A percentile compares a stretch with the other conserved stretches of the same genome.
Conservation (phyloP, 2,329 filamentous ascomycete genomes). For the Ceratocystis variospora region DNA sequence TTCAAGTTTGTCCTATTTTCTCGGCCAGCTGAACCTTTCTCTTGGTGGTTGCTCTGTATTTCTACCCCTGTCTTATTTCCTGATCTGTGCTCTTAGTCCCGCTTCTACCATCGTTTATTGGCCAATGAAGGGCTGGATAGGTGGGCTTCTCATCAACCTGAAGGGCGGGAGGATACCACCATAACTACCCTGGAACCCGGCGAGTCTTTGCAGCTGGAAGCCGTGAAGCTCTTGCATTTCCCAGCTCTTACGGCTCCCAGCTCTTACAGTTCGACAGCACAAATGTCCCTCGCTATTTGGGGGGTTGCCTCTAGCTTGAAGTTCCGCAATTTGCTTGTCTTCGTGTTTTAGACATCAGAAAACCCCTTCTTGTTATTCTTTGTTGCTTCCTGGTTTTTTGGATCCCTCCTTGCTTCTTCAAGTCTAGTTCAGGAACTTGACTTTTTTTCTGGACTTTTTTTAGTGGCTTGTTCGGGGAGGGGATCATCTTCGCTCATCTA, state of each 20-base stretch:
- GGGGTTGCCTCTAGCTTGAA: background rate
- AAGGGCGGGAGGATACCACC: background rate
- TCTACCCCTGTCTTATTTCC: background rate
- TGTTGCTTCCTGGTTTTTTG: background rate
- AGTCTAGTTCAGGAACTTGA: slow-evolving; percentile 4
- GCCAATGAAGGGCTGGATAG: background rate
- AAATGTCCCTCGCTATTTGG: background rate
- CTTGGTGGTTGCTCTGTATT: background rate
- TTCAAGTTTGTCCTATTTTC: background rate
- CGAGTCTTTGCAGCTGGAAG: too few species aligned
- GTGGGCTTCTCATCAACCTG: background rate
- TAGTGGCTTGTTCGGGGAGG: slow-evolving; percentile 3
- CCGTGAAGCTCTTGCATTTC: too few species aligned
- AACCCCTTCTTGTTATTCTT: background rate
- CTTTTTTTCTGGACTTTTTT: background rate
- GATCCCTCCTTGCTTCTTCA: slow-evolving; percentile 2
- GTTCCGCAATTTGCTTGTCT: background rate
- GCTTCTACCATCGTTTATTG: background rate
- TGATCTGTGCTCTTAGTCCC: slow-evolving; percentile 1
- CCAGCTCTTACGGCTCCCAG: too few species aligned
- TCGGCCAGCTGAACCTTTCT: background rate
- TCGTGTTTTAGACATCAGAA: background rate
- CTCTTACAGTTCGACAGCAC: too few species aligned
- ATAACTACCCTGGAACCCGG: too few species aligned
- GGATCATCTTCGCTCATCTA: background rate